A percentile compares a stretch with the other conserved stretches of the same genome.
Conservation (phyloP, 2,329 filamentous ascomycete genomes). For the Coniella lustricola region DNA sequence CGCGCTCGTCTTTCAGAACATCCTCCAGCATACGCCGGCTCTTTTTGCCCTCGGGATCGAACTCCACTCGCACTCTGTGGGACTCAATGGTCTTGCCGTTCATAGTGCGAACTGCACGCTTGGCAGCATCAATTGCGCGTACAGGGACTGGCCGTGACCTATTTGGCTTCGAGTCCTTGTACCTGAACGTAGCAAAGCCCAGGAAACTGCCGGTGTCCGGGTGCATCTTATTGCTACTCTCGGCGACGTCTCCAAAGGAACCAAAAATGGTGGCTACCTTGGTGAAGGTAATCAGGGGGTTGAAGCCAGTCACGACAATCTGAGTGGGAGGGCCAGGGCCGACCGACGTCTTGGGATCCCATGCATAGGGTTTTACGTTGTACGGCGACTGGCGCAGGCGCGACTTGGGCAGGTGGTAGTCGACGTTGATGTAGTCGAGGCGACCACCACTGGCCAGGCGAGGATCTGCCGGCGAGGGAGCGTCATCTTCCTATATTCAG, state of each 20-base stretch:
- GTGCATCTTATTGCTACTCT: conserved; percentile 90
- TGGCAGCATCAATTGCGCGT: conserved; percentile 72
- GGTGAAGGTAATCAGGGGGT: conserved; percentile 75
- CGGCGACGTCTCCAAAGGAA: conserved; percentile 78
- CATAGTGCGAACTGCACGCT: conserved; percentile 68
- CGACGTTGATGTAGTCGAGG: conserved; percentile 61
- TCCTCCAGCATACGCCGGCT: conserved; percentile 73
- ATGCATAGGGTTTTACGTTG: conserved; percentile 71
- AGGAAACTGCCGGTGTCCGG: conserved; percentile 90
- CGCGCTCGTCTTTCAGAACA: conserved; percentile 61
- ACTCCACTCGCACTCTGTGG: conserved; percentile 71
- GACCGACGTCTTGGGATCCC: conserved; percentile 75
- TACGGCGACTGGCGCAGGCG: conserved; percentile 69
- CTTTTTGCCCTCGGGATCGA: conserved; percentile 80
- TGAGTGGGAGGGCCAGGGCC: conserved; percentile 85
- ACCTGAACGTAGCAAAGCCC: conserved; percentile 87
- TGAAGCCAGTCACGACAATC: conserved; percentile 92
- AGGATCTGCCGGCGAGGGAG: conserved; percentile 68
- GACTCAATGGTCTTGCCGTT: conserved; percentile 75
- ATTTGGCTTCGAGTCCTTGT: conserved; percentile 62
- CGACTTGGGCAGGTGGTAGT: conserved; percentile 63
- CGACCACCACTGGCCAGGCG: conserved; percentile 65
- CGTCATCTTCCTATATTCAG: conserved; percentile 67
- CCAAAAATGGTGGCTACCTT: conserved; percentile 72
- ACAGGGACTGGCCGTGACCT: conserved; percentile 46